These are phyloP conservation scores for Suhomyces tanzawaensis DNA, from an alignment of 805 yeast species.

Conservation along the genomic window DNA sequence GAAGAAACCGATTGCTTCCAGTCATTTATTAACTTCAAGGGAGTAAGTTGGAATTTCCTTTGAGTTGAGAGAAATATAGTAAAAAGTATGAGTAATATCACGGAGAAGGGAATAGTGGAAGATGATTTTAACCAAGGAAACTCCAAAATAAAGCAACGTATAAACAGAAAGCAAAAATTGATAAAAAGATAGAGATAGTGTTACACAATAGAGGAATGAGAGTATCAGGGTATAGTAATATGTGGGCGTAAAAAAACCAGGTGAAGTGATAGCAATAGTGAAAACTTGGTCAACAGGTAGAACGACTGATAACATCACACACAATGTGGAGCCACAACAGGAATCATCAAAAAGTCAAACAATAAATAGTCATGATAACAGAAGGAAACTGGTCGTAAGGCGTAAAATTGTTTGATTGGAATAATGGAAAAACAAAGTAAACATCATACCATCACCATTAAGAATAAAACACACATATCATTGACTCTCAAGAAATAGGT, in stretches of 20 bases:
- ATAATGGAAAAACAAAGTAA: neutral
- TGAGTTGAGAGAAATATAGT: constrained; percentile 5
- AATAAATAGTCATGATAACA: constrained; percentile 1
- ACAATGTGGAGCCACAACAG: neutral
- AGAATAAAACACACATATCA: neutral
- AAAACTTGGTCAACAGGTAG: constrained; percentile 1
- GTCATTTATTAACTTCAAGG: constrained; percentile 3
- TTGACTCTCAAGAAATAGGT: neutral
- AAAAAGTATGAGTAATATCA: constrained; percentile 5
- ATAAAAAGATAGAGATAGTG: neutral
- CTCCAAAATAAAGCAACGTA: neutral
- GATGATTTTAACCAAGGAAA: constrained; percentile 1
- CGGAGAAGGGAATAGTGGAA: constrained; percentile 3
- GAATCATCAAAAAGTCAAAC: constrained; percentile 2
- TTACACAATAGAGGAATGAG: neutral
- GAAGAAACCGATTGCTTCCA: constrained; percentile 1
- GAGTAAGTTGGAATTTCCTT: constrained; percentile 1
- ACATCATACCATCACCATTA: neutral
- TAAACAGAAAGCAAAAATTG: neutral
- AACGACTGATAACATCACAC: neutral
- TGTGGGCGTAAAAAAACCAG: neutral
- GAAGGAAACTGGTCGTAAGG: neutral
- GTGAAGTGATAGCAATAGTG: neutral
- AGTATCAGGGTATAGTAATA: neutral
- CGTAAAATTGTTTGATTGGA: constrained; percentile 2